Evolutionary conservation across 495 filamentous ascomycete genomes (phyloP).

Genomic region (Pyrenula massariospora): DNA sequence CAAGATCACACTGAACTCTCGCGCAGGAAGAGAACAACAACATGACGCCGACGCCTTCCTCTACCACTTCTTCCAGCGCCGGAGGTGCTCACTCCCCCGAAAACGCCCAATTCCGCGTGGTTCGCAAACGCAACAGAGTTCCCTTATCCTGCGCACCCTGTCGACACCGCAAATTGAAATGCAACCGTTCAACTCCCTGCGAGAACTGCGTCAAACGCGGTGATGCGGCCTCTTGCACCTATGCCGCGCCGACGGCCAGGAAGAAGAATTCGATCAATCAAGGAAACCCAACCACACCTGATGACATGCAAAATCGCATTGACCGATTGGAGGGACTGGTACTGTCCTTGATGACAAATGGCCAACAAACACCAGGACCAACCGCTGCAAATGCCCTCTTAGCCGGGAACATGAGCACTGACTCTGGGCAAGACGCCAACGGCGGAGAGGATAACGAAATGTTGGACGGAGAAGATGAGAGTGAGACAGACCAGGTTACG

Average conservation of each 20-base stretch:
- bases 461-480: conserved; percentile 45
- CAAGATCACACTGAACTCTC: too few species aligned
- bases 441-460: conserved; percentile 43
- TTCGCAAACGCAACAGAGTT: conserved; percentile 88
- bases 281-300: conserved; percentile 50
- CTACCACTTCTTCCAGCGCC: conserved; percentile 64
- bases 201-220: conserved; percentile 90
- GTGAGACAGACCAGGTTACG: conserved; percentile 78
- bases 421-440: conserved; percentile 25
- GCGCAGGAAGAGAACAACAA: conserved; percentile 2
- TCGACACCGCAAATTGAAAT: conserved; percentile 89
- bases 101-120: conserved; percentile 62
- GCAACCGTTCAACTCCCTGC: conserved; percentile 83
- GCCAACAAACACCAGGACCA: conserved; percentile 50
- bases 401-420: conserved; percentile 18
- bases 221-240: conserved; percentile 76
- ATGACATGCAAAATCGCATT: conserved; percentile 99
- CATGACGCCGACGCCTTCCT: conserved; percentile 91
- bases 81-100: conserved; percentile 65
- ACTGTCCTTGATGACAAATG: conserved; percentile 90
- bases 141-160: conserved; percentile 92
- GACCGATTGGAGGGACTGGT: conserved; percentile 93
- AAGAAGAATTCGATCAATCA: conserved; percentile 60
- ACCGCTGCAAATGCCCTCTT: conserved; percentile 52
- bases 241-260: conserved; percentile 66